These are phyloP conservation scores for Chlamydomonas sp. DNA, from an alignment of 139 green algal species.

Conservation along the genomic window DNA sequence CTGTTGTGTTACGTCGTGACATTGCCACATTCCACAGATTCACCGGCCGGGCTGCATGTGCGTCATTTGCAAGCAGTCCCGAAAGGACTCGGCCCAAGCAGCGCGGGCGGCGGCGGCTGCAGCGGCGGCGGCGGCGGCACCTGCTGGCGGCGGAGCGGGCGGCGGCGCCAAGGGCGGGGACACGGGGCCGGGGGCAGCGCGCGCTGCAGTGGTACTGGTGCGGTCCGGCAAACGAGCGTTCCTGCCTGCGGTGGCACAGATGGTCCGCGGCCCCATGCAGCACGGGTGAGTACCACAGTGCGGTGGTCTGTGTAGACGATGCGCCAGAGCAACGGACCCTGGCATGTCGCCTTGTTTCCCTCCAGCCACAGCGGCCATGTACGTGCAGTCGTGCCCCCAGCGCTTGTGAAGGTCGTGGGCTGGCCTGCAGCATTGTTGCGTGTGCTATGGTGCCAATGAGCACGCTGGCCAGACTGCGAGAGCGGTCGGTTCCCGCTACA, in stretches of 20 bases:
- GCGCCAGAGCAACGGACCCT: too few relatives aligned
- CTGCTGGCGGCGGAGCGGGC: not conserved
- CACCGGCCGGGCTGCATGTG: slow-evolving; percentile 82
- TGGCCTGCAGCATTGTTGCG: too few relatives aligned
- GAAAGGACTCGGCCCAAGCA: slow-evolving; percentile 36
- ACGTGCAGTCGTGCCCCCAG: too few relatives aligned
- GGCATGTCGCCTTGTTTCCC: too few relatives aligned
- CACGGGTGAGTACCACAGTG: slow-evolving; percentile 29
- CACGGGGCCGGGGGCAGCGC: not conserved
- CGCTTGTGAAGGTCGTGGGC: too few relatives aligned
- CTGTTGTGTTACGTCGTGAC: not conserved
- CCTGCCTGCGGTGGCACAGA: slow-evolving; percentile 70
- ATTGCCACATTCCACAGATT: not conserved
- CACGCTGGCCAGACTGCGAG: too few relatives aligned
- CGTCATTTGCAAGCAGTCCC: slow-evolving; percentile 86
- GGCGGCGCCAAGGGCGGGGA: not conserved
- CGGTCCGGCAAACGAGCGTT: slow-evolving; percentile 83
- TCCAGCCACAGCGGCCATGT: too few relatives aligned
- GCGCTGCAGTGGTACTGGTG: not conserved
- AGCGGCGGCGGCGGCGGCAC: slow-evolving; percentile 4
- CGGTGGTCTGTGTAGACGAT: not conserved
- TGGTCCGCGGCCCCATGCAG: slow-evolving; percentile 48
- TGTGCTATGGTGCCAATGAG: too few relatives aligned
- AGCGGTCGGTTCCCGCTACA: too few relatives aligned
- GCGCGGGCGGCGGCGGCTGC: slow-evolving; percentile 8